Percentiles rank a stretch among this genome's conserved stretches.
These are phyloP conservation scores for Cladosporium sp. DNA, from an alignment of 2,329 filamentous ascomycete genomes.

Conservation along the genomic window DNA sequence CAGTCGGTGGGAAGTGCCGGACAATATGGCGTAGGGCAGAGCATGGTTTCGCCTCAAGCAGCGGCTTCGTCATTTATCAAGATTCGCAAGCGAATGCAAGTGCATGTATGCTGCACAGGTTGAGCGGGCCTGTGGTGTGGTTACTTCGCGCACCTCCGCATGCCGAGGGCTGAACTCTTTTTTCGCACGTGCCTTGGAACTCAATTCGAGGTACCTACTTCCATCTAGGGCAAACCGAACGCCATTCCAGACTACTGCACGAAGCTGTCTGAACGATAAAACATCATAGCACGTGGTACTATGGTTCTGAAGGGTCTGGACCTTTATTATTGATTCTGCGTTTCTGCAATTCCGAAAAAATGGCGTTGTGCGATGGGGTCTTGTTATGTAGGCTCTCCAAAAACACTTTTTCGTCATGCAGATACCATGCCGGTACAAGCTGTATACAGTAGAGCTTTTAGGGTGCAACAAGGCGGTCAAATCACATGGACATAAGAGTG, in stretches of 20 bases:
- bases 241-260: neutral
- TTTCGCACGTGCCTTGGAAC: neutral
- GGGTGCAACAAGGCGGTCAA: neutral
- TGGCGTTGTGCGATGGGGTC: neutral
- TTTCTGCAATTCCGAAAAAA: neutral
- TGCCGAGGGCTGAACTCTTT: constrained; percentile 1
- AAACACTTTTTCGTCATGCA: neutral
- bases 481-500: neutral
- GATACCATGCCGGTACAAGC: neutral
- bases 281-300: neutral
- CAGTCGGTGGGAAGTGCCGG: neutral
- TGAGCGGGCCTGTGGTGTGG: neutral
- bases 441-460: neutral
- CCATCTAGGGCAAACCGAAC: neutral
- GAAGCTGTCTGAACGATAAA: neutral
- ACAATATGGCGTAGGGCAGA: neutral
- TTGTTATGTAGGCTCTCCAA: neutral
- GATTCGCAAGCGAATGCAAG: neutral
- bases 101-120: neutral
- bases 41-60: neutral
- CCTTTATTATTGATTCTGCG: neutral
- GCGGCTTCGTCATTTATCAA: neutral
- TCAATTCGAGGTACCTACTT: neutral
- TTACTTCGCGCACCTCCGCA: neutral
- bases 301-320: neutral